These are phyloP conservation scores for Lactarius evosmus DNA, from an alignment of 768 basidiomycete genomes.

Conservation along the genomic window DNA sequence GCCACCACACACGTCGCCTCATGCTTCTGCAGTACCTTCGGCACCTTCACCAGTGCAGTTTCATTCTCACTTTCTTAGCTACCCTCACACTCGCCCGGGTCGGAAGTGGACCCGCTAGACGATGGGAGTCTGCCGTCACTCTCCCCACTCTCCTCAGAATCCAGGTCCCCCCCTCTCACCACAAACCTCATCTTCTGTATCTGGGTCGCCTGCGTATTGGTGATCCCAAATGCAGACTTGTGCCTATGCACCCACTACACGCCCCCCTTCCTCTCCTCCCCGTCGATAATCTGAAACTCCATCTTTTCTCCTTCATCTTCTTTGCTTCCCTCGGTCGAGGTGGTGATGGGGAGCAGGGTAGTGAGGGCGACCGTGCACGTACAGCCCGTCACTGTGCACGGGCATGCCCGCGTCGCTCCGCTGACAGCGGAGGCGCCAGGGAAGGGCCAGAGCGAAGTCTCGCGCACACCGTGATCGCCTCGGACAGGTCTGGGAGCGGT, in stretches of 20 bases:
- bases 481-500: background rate
- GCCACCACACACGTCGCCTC: conserved; percentile 36
- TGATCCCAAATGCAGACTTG: conserved; percentile 52
- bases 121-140: conserved; percentile 41
- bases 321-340: conserved; percentile 35
- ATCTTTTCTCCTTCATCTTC: conserved; percentile 53
- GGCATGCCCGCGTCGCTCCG: conserved; percentile 35
- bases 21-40: conserved; percentile 33
- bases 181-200: conserved; percentile 9
- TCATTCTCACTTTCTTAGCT: conserved; percentile 27
- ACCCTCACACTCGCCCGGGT: conserved; percentile 3
- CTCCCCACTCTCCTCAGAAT: conserved; percentile 30
- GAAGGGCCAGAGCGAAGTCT: conserved; percentile 71
- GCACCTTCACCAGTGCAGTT: conserved; percentile 30
- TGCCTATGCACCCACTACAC: conserved; percentile 60
- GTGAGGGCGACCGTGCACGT: conserved; percentile 59
- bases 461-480: conserved; percentile 54
- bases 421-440: conserved; percentile 23
- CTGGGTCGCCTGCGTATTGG: background rate
- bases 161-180: conserved; percentile 23
- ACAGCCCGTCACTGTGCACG: conserved; percentile 61
- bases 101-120: conserved; percentile 25
- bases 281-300: conserved; percentile 70
- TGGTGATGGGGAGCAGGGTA: background rate
- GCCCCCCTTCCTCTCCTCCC: conserved; percentile 62